These are phyloP conservation scores for Tylopilus sp. DNA, from an alignment of 768 basidiomycete species.

Conservation along the genomic window DNA sequence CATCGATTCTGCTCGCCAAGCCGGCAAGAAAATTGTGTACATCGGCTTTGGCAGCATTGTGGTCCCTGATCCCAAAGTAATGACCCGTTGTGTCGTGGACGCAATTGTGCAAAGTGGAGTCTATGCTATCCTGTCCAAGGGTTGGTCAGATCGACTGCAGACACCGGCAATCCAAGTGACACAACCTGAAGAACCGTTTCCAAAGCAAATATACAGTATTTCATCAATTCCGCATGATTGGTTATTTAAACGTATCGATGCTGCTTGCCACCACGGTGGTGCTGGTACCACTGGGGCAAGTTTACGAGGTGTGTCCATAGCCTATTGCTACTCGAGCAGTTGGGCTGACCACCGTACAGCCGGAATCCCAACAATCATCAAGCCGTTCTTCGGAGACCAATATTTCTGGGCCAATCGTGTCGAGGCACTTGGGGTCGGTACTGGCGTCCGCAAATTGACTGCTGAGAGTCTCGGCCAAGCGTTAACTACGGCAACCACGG, in stretches of 20 bases:
- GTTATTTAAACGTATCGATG: slow-evolving; percentile 91
- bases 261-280: slow-evolving; percentile 98
- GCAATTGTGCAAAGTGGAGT: slow-evolving; percentile 86
- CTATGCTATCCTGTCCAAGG: slow-evolving; percentile 91
- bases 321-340: background rate
- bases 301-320: slow-evolving; percentile 64
- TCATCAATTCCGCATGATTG: slow-evolving; percentile 92
- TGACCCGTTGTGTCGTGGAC: slow-evolving; percentile 90
- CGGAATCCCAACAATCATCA: slow-evolving; percentile 92
- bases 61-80: slow-evolving; percentile 87
- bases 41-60: slow-evolving; percentile 98
- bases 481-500: slow-evolving; percentile 76
- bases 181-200: slow-evolving; percentile 67
- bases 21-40: slow-evolving; percentile 89
- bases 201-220: slow-evolving; percentile 79
- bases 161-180: slow-evolving; percentile 55
- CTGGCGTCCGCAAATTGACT: slow-evolving; percentile 84
- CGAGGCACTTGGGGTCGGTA: slow-evolving; percentile 92
- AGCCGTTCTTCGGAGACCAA: slow-evolving; percentile 97
- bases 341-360: slow-evolving; percentile 40
- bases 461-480: slow-evolving; percentile 77
- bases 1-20: slow-evolving; percentile 71
- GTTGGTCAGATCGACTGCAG: slow-evolving; percentile 91
- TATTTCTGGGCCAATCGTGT: slow-evolving; percentile 98
- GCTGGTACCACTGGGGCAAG: slow-evolving; percentile 96